Evolutionary conservation across 2,329 filamentous ascomycete genomes (phyloP).

Genomic region (Plectosphaerella plurivora): DNA sequence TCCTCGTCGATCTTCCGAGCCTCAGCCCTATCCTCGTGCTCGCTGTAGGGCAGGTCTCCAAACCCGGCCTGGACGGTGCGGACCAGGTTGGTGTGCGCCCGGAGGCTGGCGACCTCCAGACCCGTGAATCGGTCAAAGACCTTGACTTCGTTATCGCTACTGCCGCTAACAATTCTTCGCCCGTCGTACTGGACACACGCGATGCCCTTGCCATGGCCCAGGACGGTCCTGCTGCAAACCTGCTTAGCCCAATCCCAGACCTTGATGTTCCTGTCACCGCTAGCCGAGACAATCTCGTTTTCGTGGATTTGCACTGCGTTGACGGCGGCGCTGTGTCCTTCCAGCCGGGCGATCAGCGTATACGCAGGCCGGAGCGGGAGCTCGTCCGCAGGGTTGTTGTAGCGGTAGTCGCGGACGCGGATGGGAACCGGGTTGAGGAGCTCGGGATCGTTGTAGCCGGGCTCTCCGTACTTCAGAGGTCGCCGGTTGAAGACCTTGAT

Average conservation of each 20-base stretch:
- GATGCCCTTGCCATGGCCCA: slow-evolving; percentile 91
- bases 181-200: slow-evolving; percentile 97
- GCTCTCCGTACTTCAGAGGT: slow-evolving; percentile 56
- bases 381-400: slow-evolving; percentile 39
- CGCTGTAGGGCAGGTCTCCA: slow-evolving; percentile 78
- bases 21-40: slow-evolving; percentile 67
- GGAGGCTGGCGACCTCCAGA: slow-evolving; percentile 83
- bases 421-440: slow-evolving; percentile 48
- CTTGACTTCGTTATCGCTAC: slow-evolving; percentile 92
- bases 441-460: slow-evolving; percentile 44
- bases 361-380: slow-evolving; percentile 59
- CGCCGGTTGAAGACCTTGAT: slow-evolving; percentile 94
- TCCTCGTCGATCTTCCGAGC: slow-evolving; percentile 68
- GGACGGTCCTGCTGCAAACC: slow-evolving; percentile 69
- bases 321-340: slow-evolving; percentile 85
- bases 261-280: slow-evolving; percentile 89
- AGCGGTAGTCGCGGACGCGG: slow-evolving; percentile 50
- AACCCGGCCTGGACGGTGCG: slow-evolving; percentile 94
- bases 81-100: slow-evolving; percentile 79
- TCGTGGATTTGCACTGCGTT: slow-evolving; percentile 91
- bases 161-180: slow-evolving; percentile 88
- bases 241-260: slow-evolving; percentile 88
- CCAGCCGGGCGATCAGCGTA: slow-evolving; percentile 71
- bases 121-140: slow-evolving; percentile 87
- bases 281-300: slow-evolving; percentile 87